Evolutionary conservation across 2,329 filamentous ascomycete species (phyloP), one percentile per base, ranked within the genome.

Genomic region (Colletotrichum kahawae): DNA sequence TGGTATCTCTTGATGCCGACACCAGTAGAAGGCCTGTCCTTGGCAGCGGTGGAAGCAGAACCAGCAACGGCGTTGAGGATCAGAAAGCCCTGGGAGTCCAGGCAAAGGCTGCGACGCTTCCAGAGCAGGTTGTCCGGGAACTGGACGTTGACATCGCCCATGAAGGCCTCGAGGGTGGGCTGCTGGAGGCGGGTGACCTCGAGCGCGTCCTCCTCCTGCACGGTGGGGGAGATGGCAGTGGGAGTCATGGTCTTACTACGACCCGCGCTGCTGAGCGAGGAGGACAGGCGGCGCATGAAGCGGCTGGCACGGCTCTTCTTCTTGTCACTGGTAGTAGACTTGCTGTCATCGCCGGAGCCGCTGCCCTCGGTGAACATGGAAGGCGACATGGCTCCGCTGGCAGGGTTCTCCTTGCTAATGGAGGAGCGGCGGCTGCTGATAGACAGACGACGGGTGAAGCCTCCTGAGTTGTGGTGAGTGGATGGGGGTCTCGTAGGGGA

Each of bases 41-140:
- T 85, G 81, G 88, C 79, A 77, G 90, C 85, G 51, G 82, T 82
- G 57, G 90, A 85, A 51, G 82, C 82, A 59, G 81, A 80, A 5
- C 78, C 77, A 14, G 80, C 82, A 21, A 93, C 90, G 10, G 93
- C 90, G 56, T 93, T 94, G 76, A 99, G 90, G 73, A 98, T 93
- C 51, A 99, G 87, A 84, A 94, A 95, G 21, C 96, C 97, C 75
- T 94, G 90, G 10, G 92, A 92, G 83, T 98, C 96, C 71, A 99
- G 91, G 77, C 93, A 93, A 85, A 98, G 92, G 80, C 93, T 95
- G 75, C 97, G 92, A 70, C 96, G 94, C 87, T 98, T 99, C 97
- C 97, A 99, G 14, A 99, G 89, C 62, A 99, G 89, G 70, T 95
- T 98, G 82, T 98, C 96, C 0, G 97, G 97, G 82, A 99, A 98